A percentile compares a stretch with the other conserved stretches of the same genome.
Evolutionary conservation across 2,329 filamentous ascomycete genomes (phyloP).

Genomic region (Penicillium sp.): DNA sequence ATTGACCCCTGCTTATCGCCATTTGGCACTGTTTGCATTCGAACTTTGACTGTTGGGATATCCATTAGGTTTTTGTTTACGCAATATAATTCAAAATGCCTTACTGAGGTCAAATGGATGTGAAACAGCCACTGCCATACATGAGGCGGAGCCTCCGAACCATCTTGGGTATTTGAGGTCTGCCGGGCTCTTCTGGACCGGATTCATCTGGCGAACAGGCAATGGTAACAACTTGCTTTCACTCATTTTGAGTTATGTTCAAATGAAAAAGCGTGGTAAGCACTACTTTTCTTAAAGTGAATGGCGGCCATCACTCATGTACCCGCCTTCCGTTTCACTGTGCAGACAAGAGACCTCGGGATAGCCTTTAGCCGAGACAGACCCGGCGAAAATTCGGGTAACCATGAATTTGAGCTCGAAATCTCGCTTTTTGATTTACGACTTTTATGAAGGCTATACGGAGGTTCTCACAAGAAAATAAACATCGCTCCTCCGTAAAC

Average conservation of each 20-base stretch:
- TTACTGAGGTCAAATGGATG: conserved; percentile 27
- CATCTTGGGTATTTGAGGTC: conserved; percentile 17
- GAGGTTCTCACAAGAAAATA: no score
- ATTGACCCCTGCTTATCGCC: conserved; percentile 13
- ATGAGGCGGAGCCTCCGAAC: conserved; percentile 29
- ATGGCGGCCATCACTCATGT: background rate
- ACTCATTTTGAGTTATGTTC: background rate
- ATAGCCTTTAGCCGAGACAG: background rate
- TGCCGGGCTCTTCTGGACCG: background rate
- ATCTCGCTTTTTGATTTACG: background rate
- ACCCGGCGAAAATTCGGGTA: background rate
- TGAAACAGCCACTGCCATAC: conserved; percentile 27
- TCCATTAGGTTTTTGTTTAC: background rate
- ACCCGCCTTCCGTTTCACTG: background rate
- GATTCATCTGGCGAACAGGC: background rate
- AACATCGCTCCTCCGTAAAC: background rate
- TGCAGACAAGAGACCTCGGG: background rate
- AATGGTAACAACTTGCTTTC: background rate
- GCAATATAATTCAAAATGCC: background rate
- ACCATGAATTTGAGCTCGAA: background rate
- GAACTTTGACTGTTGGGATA: conserved; percentile 21
- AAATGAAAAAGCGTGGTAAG: background rate
- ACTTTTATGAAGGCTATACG: no score
- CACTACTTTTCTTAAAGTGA: background rate
- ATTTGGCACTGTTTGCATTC: conserved; percentile 22